These are phyloP conservation scores for Saturnispora dispora DNA, from an alignment of 805 yeast genomes.

Conservation along the genomic window DNA sequence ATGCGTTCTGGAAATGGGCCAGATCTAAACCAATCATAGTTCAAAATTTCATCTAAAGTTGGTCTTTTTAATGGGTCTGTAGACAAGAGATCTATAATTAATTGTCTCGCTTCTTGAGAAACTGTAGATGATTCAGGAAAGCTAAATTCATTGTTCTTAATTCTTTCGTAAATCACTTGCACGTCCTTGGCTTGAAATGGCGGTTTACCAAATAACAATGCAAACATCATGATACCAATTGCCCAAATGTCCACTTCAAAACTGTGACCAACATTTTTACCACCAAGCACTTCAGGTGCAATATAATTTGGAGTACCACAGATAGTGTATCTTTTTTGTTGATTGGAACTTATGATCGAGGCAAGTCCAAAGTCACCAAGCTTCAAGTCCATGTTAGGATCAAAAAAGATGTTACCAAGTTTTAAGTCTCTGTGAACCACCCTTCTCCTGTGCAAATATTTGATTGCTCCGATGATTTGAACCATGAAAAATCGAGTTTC, in stretches of 20 bases:
- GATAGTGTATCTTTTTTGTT: conserved; percentile 79
- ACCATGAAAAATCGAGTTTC: conserved; percentile 86
- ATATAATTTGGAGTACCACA: conserved; percentile 99
- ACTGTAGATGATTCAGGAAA: conserved; percentile 59
- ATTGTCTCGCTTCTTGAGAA: conserved; percentile 60
- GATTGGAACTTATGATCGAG: conserved; percentile 64
- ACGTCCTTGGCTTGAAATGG: conserved; percentile 97
- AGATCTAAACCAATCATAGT: conserved; percentile 71
- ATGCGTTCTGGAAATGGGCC: conserved; percentile 74
- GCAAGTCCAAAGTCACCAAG: conserved; percentile 98
- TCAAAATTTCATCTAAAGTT: conserved; percentile 64
- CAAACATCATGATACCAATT: conserved; percentile 91
- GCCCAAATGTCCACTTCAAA: conserved; percentile 98
- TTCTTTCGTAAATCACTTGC: conserved; percentile 83
- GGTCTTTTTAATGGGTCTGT: conserved; percentile 80
- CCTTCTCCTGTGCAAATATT: conserved; percentile 82
- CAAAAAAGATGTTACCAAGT: conserved; percentile 92
- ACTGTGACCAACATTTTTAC: conserved; percentile 81
- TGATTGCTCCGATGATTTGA: conserved; percentile 89
- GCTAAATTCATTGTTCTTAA: conserved; percentile 67
- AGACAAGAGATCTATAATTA: conserved; percentile 65
- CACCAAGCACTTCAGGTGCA: conserved; percentile 94
- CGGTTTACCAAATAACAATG: conserved; percentile 87
- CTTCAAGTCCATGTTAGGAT: conserved; percentile 86
- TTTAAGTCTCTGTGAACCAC: conserved; percentile 95